Evolutionary conservation across 148 eudicot species (phyloP).

Genomic region (Hydrangea macrophylla): DNA sequence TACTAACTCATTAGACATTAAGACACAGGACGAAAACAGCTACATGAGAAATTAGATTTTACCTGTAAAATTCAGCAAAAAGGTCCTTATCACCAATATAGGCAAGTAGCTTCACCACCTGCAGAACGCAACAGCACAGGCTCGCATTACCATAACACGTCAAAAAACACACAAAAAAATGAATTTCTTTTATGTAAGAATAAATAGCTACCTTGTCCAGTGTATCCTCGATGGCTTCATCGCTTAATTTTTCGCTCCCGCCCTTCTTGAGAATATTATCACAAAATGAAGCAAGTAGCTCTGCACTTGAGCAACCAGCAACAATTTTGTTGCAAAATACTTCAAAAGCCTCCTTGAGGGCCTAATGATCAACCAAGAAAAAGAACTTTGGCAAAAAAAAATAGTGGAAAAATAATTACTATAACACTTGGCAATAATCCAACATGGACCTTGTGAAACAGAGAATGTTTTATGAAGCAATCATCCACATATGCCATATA

Average conservation of each 20-base stretch:
- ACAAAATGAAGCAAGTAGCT: constrained; percentile 33
- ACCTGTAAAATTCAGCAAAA: constrained; percentile 42
- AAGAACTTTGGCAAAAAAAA: not conserved
- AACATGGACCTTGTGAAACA: constrained; percentile 41
- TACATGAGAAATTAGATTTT: not conserved
- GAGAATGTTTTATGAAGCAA: constrained; percentile 31
- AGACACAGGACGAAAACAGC: not conserved
- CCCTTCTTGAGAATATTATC: constrained; percentile 37
- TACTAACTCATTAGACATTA: not conserved
- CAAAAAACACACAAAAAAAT: not conserved
- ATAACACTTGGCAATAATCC: not conserved
- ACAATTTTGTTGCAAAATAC: constrained; percentile 37
- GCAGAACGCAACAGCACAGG: not conserved
- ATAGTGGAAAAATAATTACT: not conserved
- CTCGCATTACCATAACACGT: not conserved
- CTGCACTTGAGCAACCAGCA: constrained; percentile 31
- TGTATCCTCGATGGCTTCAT: constrained; percentile 40
- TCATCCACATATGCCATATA: constrained; percentile 29
- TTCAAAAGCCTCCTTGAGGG: constrained; percentile 38
- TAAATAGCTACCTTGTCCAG: constrained; percentile 26
- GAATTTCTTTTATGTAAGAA: not conserved
- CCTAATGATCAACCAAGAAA: constrained; percentile 16
- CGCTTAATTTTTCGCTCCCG: constrained; percentile 34
- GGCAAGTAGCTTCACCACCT: constrained; percentile 39
- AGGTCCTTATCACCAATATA: constrained; percentile 40